Evolutionary conservation across 768 basidiomycete genomes (phyloP).

Genomic region (Kwoniella mangroviensis): DNA sequence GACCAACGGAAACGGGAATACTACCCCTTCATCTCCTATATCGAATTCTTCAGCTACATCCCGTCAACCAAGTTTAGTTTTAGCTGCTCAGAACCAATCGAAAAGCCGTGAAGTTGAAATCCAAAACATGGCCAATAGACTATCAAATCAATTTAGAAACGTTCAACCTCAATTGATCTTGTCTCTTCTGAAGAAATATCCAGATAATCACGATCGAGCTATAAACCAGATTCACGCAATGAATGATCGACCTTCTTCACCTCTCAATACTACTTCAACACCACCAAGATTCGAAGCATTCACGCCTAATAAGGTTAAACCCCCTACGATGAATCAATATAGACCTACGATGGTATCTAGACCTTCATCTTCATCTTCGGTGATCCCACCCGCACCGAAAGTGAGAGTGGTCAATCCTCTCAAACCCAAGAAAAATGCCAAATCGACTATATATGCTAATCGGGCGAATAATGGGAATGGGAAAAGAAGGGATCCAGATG

Average conservation of each 20-base stretch:
- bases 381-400: slow-evolving; percentile 6
- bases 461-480: slow-evolving; percentile 26
- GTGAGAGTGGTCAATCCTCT: slow-evolving; percentile 5
- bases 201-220: slow-evolving; percentile 24
- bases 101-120: slow-evolving; percentile 10
- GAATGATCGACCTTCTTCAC: slow-evolving; percentile 6
- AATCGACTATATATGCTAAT: slow-evolving; percentile 54
- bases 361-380: slow-evolving; percentile 5
- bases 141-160: slow-evolving; percentile 22
- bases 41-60: slow-evolving; percentile 4
- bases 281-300: slow-evolving; percentile 17
- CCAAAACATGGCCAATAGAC: slow-evolving; percentile 4
- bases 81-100: slow-evolving; percentile 29
- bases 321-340: neutral
- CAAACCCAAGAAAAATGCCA: slow-evolving; percentile 48
- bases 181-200: slow-evolving; percentile 6
- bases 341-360: slow-evolving; percentile 14
- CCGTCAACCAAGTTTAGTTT: slow-evolving; percentile 30
- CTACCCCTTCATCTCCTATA: slow-evolving; percentile 14
- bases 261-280: neutral
- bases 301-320: slow-evolving; percentile 6
- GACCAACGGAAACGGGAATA: neutral
- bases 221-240: slow-evolving; percentile 28
- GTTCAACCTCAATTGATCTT: slow-evolving; percentile 11
- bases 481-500: slow-evolving; percentile 48